Evolutionary conservation across 2,329 filamentous ascomycete species (phyloP).

Genomic region (Trichophaea hybrida): DNA sequence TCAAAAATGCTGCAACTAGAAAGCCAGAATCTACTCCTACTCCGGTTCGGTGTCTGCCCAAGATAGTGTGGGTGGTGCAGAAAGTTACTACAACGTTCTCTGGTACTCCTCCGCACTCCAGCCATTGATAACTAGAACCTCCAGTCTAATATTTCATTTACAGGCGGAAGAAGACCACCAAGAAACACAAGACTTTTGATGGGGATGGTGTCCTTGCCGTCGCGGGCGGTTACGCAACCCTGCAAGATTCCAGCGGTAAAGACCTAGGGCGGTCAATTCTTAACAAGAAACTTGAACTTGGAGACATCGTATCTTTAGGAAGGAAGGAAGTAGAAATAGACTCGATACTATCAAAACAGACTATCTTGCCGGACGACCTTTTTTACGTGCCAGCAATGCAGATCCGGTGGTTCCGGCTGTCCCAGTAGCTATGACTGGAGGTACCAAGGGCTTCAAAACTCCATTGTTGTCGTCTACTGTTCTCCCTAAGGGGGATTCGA

Average conservation of each 20-base stretch:
- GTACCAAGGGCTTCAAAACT: constrained; percentile 43
- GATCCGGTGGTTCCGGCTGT: constrained; percentile 29
- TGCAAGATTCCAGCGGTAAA: constrained; percentile 49
- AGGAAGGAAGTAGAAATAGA: constrained; percentile 58
- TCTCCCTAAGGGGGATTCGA: constrained; percentile 35
- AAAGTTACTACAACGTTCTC: constrained; percentile 36
- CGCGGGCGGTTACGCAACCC: constrained; percentile 41
- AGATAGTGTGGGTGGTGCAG: constrained; percentile 13
- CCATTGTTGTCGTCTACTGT: constrained; percentile 44
- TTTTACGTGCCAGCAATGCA: constrained; percentile 26
- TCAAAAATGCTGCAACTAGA: constrained; percentile 11
- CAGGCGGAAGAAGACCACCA: constrained; percentile 53
- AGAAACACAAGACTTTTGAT: constrained; percentile 67
- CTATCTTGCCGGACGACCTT: constrained; percentile 39
- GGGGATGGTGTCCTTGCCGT: constrained; percentile 53
- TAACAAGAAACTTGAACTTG: constrained; percentile 43
- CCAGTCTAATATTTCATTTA: constrained; percentile 6
- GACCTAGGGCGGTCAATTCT: constrained; percentile 46
- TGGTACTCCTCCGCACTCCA: constrained; percentile 31
- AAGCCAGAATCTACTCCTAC: constrained; percentile 8
- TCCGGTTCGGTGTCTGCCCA: background rate
- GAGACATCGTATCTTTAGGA: constrained; percentile 46
- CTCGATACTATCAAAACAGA: constrained; percentile 45
- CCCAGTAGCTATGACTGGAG: constrained; percentile 31
- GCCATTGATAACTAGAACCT: background rate